A percentile compares a stretch with the other conserved stretches of the same genome.
phyloP scores from a whole-genome alignment of 164 flowering plant species.

The Magnolia changhungtana region DNA sequence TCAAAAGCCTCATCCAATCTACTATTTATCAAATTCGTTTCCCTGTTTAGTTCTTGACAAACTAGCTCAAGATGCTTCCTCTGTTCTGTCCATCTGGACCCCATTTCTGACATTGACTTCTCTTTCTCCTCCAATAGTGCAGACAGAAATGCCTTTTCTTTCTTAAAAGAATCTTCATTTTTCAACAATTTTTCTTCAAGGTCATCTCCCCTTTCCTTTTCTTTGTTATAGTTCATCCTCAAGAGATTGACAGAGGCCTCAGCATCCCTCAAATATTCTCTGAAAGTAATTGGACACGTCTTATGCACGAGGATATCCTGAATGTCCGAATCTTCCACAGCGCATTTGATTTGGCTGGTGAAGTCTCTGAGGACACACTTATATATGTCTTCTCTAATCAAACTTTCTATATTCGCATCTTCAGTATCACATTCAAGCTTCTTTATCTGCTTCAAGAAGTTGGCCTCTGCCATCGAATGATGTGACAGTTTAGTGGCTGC shows the following conservation, averaged over 20 bases:
- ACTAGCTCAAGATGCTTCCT: slow-evolving; percentile 32
- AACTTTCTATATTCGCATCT: slow-evolving; percentile 41
- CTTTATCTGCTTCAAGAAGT: slow-evolving; percentile 9
- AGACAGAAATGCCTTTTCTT: slow-evolving; percentile 29
- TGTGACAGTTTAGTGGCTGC: slow-evolving; percentile 36
- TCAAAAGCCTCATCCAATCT: slow-evolving; percentile 31
- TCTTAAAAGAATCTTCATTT: slow-evolving; percentile 32
- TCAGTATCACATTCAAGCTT: slow-evolving; percentile 1
- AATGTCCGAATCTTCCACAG: slow-evolving; percentile 40
- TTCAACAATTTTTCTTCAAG: slow-evolving; percentile 38
- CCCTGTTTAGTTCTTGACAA: slow-evolving; percentile 35
- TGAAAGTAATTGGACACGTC: slow-evolving; percentile 31
- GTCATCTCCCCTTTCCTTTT: slow-evolving; percentile 22
- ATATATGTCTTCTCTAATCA: slow-evolving; percentile 44
- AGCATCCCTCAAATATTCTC: slow-evolving; percentile 44
- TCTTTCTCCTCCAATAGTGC: slow-evolving; percentile 48
- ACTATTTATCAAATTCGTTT: slow-evolving; percentile 26
- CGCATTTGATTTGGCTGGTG: slow-evolving; percentile 15
- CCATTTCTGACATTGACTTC: slow-evolving; percentile 30
- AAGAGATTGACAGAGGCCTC: slow-evolving; percentile 22
- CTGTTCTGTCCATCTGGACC: slow-evolving; percentile 30
- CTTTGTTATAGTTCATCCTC: slow-evolving; percentile 23
- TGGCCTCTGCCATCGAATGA: slow-evolving; percentile 40
- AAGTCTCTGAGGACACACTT: slow-evolving; percentile 45
- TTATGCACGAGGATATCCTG: slow-evolving; percentile 38